These are phyloP conservation scores for Fusarium sp. DNA, from an alignment of 2,329 filamentous ascomycete species.

Conservation along the genomic window DNA sequence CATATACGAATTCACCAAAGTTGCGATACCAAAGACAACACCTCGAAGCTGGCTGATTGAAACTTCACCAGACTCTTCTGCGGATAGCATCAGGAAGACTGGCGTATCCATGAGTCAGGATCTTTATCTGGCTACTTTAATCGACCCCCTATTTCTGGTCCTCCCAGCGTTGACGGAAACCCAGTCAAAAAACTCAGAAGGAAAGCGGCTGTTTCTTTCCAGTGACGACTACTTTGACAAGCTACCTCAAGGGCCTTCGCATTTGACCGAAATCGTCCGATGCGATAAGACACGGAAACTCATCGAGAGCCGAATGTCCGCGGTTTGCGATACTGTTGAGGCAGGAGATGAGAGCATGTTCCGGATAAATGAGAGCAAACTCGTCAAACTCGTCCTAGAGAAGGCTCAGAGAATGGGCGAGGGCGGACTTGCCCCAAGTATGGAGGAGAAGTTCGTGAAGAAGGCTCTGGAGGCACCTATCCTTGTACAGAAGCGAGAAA, in stretches of 20 bases:
- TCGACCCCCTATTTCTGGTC: slow-evolving; percentile 88
- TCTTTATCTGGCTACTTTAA: slow-evolving; percentile 83
- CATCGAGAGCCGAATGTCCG: slow-evolving; percentile 74
- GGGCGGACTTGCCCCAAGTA: slow-evolving; percentile 76
- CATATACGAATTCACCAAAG: slow-evolving; percentile 73
- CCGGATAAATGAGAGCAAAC: slow-evolving; percentile 78
- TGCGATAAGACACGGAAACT: slow-evolving; percentile 60
- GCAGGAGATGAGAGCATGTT: slow-evolving; percentile 89
- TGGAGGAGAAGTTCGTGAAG: slow-evolving; percentile 88
- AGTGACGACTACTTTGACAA: slow-evolving; percentile 79
- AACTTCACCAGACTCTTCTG: slow-evolving; percentile 29
- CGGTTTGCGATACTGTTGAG: slow-evolving; percentile 84
- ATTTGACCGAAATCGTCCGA: slow-evolving; percentile 69
- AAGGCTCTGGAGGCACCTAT: slow-evolving; percentile 82
- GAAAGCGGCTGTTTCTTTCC: slow-evolving; percentile 74
- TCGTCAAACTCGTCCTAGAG: slow-evolving; percentile 71
- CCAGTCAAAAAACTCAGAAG: slow-evolving; percentile 56
- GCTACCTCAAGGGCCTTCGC: slow-evolving; percentile 65
- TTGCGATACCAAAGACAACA: slow-evolving; percentile 63
- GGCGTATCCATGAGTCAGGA: slow-evolving; percentile 74
- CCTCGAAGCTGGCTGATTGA: slow-evolving; percentile 75
- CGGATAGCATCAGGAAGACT: slow-evolving; percentile 33
- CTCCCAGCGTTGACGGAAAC: slow-evolving; percentile 75
- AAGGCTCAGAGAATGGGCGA: slow-evolving; percentile 80
- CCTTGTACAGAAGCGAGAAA: slow-evolving; percentile 72